Base-by-base conservation (phyloP, 2,329 filamentous ascomycete species). In the Penicillium sp. region DNA sequence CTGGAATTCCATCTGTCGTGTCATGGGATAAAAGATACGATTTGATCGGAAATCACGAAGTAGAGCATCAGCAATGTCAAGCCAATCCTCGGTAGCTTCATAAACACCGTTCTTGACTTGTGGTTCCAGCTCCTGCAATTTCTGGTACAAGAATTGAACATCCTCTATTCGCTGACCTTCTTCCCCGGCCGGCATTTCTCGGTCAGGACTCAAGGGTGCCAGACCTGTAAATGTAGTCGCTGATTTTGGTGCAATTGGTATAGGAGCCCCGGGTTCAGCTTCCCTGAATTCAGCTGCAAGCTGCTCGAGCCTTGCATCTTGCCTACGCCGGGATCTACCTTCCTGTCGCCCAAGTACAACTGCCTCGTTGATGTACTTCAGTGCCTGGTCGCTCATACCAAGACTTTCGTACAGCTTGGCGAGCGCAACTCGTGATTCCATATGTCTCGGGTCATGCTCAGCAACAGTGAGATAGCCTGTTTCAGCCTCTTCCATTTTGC, bases 371-470 rank as follows among this genome's bases (percentile, higher is more conserved):
- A 91, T 86, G 50, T 92, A 84, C 58, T 89, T 87, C 57, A 92
- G 85, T 1, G 92, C 92, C 67, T 91, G 86, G 67, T 92, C 89
- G 23, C 84, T 86, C 75, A 88, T 85, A 61, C 87, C 87, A 45
- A 84, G 83, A 61, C 83, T 86, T 71, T 96, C 91, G 68, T 96
- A 96, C 73, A 97, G 85, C 67, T 90, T 92, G 13, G 91, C 91
- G 10, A 97, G 80, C 66, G 91, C 86, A 29, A 90, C 86, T 39
- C 91, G 88, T 39, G 91, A 90, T 60, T 92, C 88, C 48, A 93
- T 86, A 57, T 89, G 87, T 42, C 85, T 80, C 45, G 87, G 79
- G 61, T 96, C 89, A 58, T 86, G 83, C 51, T 91, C 85, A 37
- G 92, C 86, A 11, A 93, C 86, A 2, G 85, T 85, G 25, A 91